A percentile compares a stretch with the other conserved stretches of the same genome.
Conservation (phyloP, 2,329 filamentous ascomycete species). For the Pseudogymnoascus sp. region DNA sequence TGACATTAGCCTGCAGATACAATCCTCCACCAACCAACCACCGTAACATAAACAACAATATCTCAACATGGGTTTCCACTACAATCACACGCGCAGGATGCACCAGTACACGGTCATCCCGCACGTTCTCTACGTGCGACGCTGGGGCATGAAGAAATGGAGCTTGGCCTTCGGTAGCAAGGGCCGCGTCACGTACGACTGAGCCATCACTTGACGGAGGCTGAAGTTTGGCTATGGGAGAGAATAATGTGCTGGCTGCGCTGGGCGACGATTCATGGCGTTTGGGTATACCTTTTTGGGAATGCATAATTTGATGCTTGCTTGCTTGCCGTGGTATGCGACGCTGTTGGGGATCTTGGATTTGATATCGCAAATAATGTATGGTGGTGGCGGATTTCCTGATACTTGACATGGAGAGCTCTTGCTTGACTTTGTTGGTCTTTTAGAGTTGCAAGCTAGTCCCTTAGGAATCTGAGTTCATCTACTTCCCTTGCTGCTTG, state of each 20-base stretch:
- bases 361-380: too few species aligned
- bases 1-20: not conserved
- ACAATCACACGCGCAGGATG: constrained; percentile 15
- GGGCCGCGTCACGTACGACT: constrained; percentile 12
- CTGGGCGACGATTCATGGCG: not conserved
- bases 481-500: not conserved
- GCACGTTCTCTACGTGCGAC: constrained; percentile 17
- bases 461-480: not conserved
- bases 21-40: not conserved
- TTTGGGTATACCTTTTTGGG: not conserved
- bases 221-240: not conserved
- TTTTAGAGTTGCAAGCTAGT: not conserved
- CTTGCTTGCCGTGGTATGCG: not conserved
- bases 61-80: constrained; percentile 10
- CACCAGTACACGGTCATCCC: constrained; percentile 18
- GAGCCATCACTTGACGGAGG: not conserved
- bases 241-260: not conserved
- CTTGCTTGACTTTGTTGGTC: not conserved
- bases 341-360: too few species aligned
- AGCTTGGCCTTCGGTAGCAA: constrained; percentile 15
- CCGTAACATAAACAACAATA: not conserved
- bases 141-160: constrained; percentile 18
- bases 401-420: not conserved
- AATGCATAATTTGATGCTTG: not conserved
- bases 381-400: not conserved